Base-by-base conservation (phyloP, 306 rosid species). In the Prunus fruticosa region DNA sequence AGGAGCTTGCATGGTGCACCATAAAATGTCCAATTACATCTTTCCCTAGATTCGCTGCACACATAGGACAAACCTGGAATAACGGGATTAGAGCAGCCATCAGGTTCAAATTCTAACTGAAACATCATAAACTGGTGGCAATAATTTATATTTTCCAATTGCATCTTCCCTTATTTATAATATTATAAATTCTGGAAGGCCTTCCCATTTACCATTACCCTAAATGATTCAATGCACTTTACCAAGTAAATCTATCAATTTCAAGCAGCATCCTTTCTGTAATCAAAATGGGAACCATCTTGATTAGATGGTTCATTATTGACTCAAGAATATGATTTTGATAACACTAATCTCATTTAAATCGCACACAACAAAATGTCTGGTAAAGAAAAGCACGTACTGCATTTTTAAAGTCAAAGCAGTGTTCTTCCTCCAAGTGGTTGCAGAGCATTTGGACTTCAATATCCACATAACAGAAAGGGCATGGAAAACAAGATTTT, bases 51-150 rank as follows among this genome's bases (percentile, higher is more conserved):
- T 81, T 86, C 58, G 85, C 92, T 45, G 97, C 99, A 63, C 99
- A 96, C 30, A 92, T 71, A 50, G 99, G 99, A 81, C 99, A 96
- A 84, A 96, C 93, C 99, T 96, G 86, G 77, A 57, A 72, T 47
- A 82, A 47, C 65, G 73, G 80, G 53, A 76, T 56, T 30, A 45
- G 52, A 85, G 76, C 71, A 71, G 64, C 57, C 71, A 63, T 77
- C 70, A 79, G 69, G 78, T 77, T 67, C 77, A 81, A 66, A 64
- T 74, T 67, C 65, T 34, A 32, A 69, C 43, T 2, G 19, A 70
- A 32, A 74, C 41, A 45, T 51, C 25, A 50, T 30, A 10, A 45
- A 51, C 15, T 3, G 47, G 51, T 9, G 6, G 22, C 18, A n/a
- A 3, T 25, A 46, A 70, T 23, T 11, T 25, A 14, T 47, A 66